Evolutionary conservation across 768 basidiomycete species (phyloP).

Genomic region (Daedalea quercina): DNA sequence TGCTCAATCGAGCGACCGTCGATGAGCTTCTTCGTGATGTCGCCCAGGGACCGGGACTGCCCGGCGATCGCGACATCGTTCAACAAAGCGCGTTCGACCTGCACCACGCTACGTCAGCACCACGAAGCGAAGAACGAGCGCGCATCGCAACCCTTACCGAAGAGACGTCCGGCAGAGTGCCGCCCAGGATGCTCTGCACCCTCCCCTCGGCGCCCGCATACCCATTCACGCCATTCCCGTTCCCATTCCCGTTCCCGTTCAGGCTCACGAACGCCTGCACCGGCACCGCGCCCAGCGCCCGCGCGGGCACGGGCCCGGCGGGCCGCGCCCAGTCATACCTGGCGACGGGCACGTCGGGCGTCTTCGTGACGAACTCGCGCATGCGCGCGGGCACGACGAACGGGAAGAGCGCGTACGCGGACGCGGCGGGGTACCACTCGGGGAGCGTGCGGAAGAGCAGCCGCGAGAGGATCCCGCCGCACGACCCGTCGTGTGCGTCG

Average conservation of each 20-base stretch:
- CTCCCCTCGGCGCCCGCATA: background rate
- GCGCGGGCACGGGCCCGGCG: background rate
- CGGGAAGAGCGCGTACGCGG: slow-evolving; percentile 75
- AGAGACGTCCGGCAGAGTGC: background rate
- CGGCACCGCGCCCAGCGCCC: background rate
- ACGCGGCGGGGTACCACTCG: slow-evolving; percentile 55
- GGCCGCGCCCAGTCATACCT: slow-evolving; percentile 63
- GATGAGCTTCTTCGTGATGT: slow-evolving; percentile 23
- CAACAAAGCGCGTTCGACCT: slow-evolving; percentile 10
- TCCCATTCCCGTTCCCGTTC: slow-evolving; percentile 1
- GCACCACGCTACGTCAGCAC: too few relatives aligned
- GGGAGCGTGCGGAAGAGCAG: slow-evolving; percentile 70
- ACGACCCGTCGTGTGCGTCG: slow-evolving; percentile 60
- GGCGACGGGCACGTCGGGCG: slow-evolving; percentile 22
- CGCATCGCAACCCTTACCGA: background rate
- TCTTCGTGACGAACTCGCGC: slow-evolving; percentile 31
- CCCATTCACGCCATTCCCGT: slow-evolving; percentile 1
- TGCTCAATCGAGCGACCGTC: slow-evolving; percentile 8
- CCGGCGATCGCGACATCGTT: slow-evolving; percentile 7
- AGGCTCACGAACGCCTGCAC: too few relatives aligned
- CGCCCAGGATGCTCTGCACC: background rate
- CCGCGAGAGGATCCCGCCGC: slow-evolving; percentile 68
- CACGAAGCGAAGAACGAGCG: background rate
- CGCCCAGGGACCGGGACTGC: slow-evolving; percentile 18
- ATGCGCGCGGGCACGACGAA: slow-evolving; percentile 58